phyloP scores from a whole-genome alignment of 176 grass and related monocot species.

The Ananas comosus region DNA sequence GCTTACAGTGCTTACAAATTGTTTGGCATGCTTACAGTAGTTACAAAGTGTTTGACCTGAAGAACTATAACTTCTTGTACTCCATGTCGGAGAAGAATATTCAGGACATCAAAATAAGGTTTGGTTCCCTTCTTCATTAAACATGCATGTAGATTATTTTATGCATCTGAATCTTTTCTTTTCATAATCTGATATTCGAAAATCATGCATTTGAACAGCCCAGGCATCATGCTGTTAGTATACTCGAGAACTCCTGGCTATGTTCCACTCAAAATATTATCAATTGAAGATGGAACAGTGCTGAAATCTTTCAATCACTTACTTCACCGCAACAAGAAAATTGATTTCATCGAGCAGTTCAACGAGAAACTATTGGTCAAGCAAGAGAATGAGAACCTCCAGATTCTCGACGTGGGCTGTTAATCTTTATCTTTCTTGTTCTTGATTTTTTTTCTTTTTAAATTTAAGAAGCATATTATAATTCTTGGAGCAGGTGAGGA shows the following conservation, averaged over 20 bases:
- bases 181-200: slow-evolving; percentile 11
- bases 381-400: slow-evolving; percentile 65
- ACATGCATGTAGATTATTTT: slow-evolving; percentile 5
- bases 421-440: slow-evolving; percentile 5
- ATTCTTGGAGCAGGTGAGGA: slow-evolving; percentile 41
- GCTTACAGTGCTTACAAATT: slow-evolving; percentile 18
- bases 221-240: slow-evolving; percentile 68
- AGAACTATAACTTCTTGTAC: slow-evolving; percentile 67
- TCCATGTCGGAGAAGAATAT: slow-evolving; percentile 61
- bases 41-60: slow-evolving; percentile 82
- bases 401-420: slow-evolving; percentile 54
- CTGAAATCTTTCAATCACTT: slow-evolving; percentile 60
- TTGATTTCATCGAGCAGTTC: slow-evolving; percentile 73
- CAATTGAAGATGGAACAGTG: slow-evolving; percentile 55
- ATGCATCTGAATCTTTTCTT: background rate
- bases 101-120: slow-evolving; percentile 82
- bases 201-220: slow-evolving; percentile 26
- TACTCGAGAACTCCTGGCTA: slow-evolving; percentile 33
- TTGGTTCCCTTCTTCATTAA: slow-evolving; percentile 10
- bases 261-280: slow-evolving; percentile 49
- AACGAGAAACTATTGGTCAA: slow-evolving; percentile 71
- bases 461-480: slow-evolving; percentile 17
- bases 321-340: slow-evolving; percentile 52
- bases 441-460: background rate
- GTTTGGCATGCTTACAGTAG: background rate